Evolutionary conservation across 1,139 yeast species (phyloP).

Genomic region (Chernovozyma sophiae-reginae): DNA sequence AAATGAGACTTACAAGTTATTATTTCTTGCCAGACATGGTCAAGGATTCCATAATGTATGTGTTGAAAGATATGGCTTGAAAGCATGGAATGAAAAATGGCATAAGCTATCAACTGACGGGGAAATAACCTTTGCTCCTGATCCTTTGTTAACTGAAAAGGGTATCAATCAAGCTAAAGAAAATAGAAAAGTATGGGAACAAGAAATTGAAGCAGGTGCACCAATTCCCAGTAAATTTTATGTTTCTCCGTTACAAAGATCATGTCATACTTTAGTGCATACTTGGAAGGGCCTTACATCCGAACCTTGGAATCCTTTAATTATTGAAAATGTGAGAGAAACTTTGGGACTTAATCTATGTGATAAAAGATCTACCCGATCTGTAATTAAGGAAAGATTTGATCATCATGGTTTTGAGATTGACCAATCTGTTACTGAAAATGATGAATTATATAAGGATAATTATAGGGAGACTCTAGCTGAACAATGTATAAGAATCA

Average conservation of each 20-base stretch:
- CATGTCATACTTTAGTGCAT: conserved; percentile 52
- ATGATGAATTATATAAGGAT: conserved; percentile 40
- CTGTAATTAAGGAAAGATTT: conserved; percentile 34
- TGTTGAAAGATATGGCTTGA: conserved; percentile 52
- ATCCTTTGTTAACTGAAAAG: conserved; percentile 56
- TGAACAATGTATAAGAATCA: conserved; percentile 47
- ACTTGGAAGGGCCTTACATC: conserved; percentile 48
- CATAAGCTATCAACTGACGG: conserved; percentile 52
- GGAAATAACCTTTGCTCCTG: conserved; percentile 60
- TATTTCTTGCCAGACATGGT: conserved; percentile 72
- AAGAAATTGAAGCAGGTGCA: conserved; percentile 45
- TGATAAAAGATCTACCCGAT: conserved; percentile 22
- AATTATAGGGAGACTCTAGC: conserved; percentile 42
- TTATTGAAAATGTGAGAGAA: conserved; percentile 54
- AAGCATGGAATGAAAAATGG: conserved; percentile 61
- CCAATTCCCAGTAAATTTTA: conserved; percentile 55
- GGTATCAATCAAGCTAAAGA: conserved; percentile 50
- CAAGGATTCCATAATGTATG: conserved; percentile 72
- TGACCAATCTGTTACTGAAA: conserved; percentile 44
- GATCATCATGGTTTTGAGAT: conserved; percentile 33
- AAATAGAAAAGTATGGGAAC: conserved; percentile 43
- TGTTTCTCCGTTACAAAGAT: conserved; percentile 66
- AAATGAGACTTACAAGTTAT: conserved; percentile 49
- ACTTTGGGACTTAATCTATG: conserved; percentile 42
- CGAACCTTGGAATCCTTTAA: conserved; percentile 19